These are phyloP conservation scores for Suillus lakei DNA, from an alignment of 768 basidiomycete genomes.

Conservation along the genomic window DNA sequence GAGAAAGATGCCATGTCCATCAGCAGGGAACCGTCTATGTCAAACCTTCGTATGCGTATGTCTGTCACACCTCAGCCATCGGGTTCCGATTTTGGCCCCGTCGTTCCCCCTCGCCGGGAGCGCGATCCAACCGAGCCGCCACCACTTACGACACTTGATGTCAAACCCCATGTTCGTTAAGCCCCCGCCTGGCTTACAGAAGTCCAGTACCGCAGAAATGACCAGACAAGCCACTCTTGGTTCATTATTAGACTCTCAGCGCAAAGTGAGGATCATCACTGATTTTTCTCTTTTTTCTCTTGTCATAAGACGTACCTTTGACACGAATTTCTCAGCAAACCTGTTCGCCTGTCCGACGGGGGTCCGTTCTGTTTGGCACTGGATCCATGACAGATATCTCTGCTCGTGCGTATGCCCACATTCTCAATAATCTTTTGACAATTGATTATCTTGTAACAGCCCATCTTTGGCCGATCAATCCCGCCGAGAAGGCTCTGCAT, in stretches of 20 bases:
- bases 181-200: conserved; percentile 47
- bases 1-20: conserved; percentile 27
- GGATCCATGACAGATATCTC: conserved; percentile 38
- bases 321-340: conserved; percentile 37
- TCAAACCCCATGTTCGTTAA: conserved; percentile 75
- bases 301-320: conserved; percentile 3
- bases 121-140: conserved; percentile 74
- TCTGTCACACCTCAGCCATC: conserved; percentile 74
- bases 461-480: conserved; percentile 43
- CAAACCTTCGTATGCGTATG: conserved; percentile 60
- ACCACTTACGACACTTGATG: conserved; percentile 59
- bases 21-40: conserved; percentile 49
- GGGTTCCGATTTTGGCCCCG: conserved; percentile 46
- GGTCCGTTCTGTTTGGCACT: conserved; percentile 53
- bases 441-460: conserved; percentile 28
- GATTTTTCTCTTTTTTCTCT: conserved; percentile 7
- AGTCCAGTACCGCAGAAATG: conserved; percentile 22
- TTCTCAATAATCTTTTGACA: conserved; percentile 13
- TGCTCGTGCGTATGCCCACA: conserved; percentile 33
- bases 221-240: conserved; percentile 55
- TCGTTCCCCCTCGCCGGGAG: conserved; percentile 40
- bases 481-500: conserved; percentile 70
- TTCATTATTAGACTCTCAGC: conserved; percentile 58
- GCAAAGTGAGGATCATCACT: conserved; percentile 48
- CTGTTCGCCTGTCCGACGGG: conserved; percentile 56